Conservation (phyloP, 2,329 filamentous ascomycete species). For the Nothophaeocryptopus gaeumannii region DNA sequence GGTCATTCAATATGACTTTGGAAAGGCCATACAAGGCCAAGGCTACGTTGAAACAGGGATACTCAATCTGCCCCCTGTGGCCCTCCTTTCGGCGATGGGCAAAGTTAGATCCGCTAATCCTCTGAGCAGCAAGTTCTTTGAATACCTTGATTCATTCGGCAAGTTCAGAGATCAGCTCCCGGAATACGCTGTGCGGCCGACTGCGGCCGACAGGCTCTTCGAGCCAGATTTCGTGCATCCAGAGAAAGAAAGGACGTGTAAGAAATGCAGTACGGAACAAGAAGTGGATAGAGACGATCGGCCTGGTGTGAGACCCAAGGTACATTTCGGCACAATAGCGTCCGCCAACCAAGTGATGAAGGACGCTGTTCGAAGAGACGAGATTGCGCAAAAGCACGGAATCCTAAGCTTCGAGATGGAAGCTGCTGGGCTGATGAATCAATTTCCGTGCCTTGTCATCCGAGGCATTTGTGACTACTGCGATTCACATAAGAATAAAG, state of each 20-base stretch:
- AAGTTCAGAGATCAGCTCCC: background rate
- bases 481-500: constrained; percentile 25
- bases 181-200: background rate
- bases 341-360: constrained; percentile 26
- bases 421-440: constrained; percentile 24
- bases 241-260: background rate
- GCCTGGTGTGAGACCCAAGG: background rate
- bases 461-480: constrained; percentile 25
- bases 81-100: background rate
- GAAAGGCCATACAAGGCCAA: background rate
- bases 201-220: background rate
- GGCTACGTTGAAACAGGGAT: background rate
- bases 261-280: background rate
- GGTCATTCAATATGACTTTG: constrained; percentile 16
- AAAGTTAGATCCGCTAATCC: background rate
- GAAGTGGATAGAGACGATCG: background rate
- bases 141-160: background rate
- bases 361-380: constrained; percentile 3
- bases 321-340: constrained; percentile 28
- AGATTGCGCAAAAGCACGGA: constrained; percentile 3
- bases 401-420: constrained; percentile 30
- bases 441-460: constrained; percentile 20
- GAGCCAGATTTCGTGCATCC: background rate
- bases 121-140: background rate
- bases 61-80: background rate